phyloP scores from a whole-genome alignment of 176 grass and related monocot genomes.

The Carex pumila region DNA sequence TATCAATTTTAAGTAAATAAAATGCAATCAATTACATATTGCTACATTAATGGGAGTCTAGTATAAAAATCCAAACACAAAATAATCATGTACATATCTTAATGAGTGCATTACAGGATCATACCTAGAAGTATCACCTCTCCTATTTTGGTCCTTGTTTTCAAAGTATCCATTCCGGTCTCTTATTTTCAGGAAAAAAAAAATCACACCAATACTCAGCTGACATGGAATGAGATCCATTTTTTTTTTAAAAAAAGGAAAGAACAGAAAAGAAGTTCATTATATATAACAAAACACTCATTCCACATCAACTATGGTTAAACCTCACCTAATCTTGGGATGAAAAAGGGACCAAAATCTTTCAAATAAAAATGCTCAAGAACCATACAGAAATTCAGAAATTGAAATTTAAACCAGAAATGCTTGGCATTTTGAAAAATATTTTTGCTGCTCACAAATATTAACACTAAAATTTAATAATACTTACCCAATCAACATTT shows the following conservation, averaged over 20 bases:
- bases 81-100: not conserved
- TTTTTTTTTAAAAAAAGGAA: not conserved
- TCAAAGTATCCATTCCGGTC: not conserved
- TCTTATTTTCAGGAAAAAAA: not conserved
- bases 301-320: not conserved
- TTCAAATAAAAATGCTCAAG: not conserved
- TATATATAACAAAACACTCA: not conserved
- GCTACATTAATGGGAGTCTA: not conserved
- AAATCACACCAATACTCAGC: not conserved
- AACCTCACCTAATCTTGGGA: not conserved
- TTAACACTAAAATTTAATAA: conserved; percentile 8
- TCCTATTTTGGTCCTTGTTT: not conserved
- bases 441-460: not conserved
- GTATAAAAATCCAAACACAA: not conserved
- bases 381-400: not conserved
- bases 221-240: not conserved
- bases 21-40: not conserved
- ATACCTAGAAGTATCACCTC: not conserved
- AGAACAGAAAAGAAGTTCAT: not conserved
- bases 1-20: not conserved
- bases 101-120: not conserved
- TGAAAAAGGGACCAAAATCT: not conserved
- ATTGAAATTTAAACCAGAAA: not conserved
- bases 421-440: not conserved
- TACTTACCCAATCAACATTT: conserved; percentile 83